Percentiles rank a stretch among this genome's conserved stretches.
phyloP scores from a whole-genome alignment of 345 rosid species.

The Ceriops zippeliana region DNA sequence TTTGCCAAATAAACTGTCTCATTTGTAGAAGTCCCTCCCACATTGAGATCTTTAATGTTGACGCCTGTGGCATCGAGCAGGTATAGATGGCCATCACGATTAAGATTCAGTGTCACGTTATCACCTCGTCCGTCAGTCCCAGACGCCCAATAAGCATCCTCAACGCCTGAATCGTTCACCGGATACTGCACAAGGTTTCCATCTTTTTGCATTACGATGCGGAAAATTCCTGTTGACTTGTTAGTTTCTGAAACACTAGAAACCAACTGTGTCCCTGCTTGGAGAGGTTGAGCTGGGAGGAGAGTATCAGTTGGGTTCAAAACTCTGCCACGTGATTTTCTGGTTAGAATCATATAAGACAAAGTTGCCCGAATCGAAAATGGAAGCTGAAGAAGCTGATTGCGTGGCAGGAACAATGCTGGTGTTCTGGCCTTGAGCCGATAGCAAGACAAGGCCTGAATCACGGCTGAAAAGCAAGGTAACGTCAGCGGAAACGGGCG shows the following conservation, averaged over 20 bases:
- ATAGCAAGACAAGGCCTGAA: conserved; percentile 5
- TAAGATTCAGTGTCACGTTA: conserved; percentile 18
- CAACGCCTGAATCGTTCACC: not conserved
- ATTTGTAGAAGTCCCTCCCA: not conserved
- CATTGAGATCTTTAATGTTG: not conserved
- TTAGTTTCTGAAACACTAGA: conserved; percentile 12
- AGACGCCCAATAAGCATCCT: conserved; percentile 8
- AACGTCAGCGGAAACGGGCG: conserved; percentile 9
- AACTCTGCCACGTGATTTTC: conserved; percentile 20
- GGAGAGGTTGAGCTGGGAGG: conserved; percentile 16
- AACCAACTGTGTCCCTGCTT: conserved; percentile 8
- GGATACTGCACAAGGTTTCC: conserved; percentile 33
- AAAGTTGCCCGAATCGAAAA: conserved; percentile 25
- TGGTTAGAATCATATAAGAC: conserved; percentile 7
- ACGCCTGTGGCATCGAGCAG: not conserved
- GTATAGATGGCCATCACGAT: conserved; percentile 21
- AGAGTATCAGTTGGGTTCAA: conserved; percentile 21
- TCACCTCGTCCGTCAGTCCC: not conserved
- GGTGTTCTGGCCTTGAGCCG: not conserved
- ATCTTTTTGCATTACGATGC: conserved; percentile 22
- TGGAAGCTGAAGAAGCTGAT: conserved; percentile 15
- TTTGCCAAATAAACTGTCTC: not conserved
- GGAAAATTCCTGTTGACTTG: conserved; percentile 13
- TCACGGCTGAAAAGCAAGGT: conserved; percentile 8
- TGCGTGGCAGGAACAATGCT: not conserved